Evolutionary conservation across 257 asterid species (phyloP).

Genomic region (Paraleonurus japonicus): DNA sequence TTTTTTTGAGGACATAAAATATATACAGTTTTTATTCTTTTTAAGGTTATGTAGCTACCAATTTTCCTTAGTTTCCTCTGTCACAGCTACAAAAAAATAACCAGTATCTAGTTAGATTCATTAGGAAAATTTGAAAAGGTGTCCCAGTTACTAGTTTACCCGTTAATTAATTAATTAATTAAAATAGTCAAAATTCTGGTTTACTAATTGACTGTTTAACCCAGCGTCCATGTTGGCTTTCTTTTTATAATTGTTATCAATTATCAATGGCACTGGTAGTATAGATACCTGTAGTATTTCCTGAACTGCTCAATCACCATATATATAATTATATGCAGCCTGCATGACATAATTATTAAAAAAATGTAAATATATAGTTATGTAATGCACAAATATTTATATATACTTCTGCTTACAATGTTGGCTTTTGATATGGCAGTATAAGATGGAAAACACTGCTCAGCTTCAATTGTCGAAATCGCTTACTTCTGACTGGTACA

Average conservation of each 20-base stretch:
- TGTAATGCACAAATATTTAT: neutral
- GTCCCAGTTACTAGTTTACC: neutral
- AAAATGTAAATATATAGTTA: neutral
- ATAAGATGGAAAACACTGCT: conserved; percentile 98
- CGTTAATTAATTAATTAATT: neutral
- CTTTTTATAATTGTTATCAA: neutral
- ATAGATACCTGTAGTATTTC: conserved; percentile 10
- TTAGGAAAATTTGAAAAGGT: neutral
- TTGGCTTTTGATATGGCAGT: conserved; percentile 56
- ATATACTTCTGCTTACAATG: conserved; percentile 20
- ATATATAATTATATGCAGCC: neutral
- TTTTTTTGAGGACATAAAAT: too few species aligned
- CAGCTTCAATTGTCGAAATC: conserved; percentile 96
- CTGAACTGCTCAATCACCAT: conserved; percentile 13
- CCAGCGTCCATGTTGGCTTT: neutral
- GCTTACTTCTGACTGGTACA: conserved; percentile 97
- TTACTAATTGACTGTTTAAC: neutral
- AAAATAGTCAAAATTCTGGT: neutral
- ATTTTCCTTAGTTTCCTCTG: neutral
- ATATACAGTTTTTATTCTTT: too few species aligned
- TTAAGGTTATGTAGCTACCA: neutral
- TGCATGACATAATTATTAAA: neutral
- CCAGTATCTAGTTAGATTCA: neutral
- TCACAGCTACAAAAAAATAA: neutral
- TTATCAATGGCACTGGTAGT: neutral